Evolutionary conservation across 441 rosid genomes (phyloP).

Genomic region (Pelargonium cotyledonis): DNA sequence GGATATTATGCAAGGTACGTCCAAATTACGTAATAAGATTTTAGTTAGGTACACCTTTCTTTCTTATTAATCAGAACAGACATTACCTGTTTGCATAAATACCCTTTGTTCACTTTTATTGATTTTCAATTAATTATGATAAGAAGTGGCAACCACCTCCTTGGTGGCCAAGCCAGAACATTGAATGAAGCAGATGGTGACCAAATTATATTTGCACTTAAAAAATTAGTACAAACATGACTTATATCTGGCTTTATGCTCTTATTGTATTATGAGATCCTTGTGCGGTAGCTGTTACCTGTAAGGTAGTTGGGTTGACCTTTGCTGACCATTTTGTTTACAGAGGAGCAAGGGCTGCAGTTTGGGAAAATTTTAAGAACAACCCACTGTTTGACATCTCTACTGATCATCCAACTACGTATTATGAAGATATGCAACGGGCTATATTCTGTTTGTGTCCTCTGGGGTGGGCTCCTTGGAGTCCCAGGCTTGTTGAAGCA

Average conservation of each 20-base stretch:
- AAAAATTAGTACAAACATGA: no score
- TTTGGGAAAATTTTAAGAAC: conserved; percentile 78
- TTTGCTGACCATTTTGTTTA: background rate
- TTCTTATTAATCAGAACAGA: background rate
- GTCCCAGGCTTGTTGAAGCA: conserved; percentile 71
- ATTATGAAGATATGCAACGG: conserved; percentile 72
- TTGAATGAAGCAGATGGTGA: background rate
- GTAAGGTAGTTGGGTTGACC: conserved; percentile 1
- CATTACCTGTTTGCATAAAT: background rate
- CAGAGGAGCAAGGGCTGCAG: conserved; percentile 74
- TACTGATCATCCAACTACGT: conserved; percentile 68
- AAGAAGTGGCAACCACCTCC: background rate
- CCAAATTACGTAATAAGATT: background rate
- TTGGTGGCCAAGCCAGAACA: background rate
- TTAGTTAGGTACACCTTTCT: background rate
- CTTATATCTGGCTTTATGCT: background rate
- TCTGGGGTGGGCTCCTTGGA: conserved; percentile 82
- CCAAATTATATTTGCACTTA: background rate
- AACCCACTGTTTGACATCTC: conserved; percentile 69
- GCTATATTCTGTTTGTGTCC: conserved; percentile 70
- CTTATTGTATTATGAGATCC: background rate
- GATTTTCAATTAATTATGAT: background rate
- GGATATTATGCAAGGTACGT: conserved; percentile 66
- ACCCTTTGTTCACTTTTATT: background rate
- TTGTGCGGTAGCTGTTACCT: background rate